Base-by-base conservation (phyloP, 345 rosid species). In the Ceriops zippeliana region DNA sequence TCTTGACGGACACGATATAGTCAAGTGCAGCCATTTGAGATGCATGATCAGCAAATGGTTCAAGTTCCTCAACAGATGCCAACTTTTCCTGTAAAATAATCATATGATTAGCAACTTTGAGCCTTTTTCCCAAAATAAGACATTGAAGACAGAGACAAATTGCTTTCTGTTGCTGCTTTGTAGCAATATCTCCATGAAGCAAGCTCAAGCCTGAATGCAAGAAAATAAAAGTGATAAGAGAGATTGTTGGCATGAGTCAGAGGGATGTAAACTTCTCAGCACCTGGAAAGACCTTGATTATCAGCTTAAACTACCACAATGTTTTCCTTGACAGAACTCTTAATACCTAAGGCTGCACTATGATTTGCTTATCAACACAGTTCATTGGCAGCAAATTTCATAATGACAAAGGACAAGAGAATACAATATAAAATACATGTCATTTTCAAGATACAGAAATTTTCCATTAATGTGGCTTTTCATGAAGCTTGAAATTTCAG, bases 1-100 rank as follows among this genome's bases (percentile, higher is more conserved):
- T 93, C 78, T 86, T 90, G 19, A 89, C 75, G 0, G 98, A 86
- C 47, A 93, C 96, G 76, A 89, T 87, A 81, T 90, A 90, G 80
- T 93, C 98, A 66, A 93, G 93, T 34, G 96, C 98, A 69, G 97
- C 98, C 92, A 89, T 79, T 75, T 90, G 98, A 69, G 98, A 87
- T 31, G 91, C 80, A 72, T 93, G 93, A 74, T 85, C 75, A 67
- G 51, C 71, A 73, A 90, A 90, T 7, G 92, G 87, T 79, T 83
- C 90, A 54, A 90, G 86, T 84, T 93, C 98, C 77, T 85, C 90
- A 28, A 38, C 81, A 24, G 89, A 86, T 52, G 86, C 85, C 77
- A 90, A 73, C 66, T 79, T 85, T 79, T 90, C 97, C 98, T 93
- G 79, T 3, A 81, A 79, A 68, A 62, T 11, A 53, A 70, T 70